Percentiles rank a stretch among this genome's conserved stretches.
phyloP scores from a whole-genome alignment of 2,329 filamentous ascomycete species.

The Colletotrichum destructivum region DNA sequence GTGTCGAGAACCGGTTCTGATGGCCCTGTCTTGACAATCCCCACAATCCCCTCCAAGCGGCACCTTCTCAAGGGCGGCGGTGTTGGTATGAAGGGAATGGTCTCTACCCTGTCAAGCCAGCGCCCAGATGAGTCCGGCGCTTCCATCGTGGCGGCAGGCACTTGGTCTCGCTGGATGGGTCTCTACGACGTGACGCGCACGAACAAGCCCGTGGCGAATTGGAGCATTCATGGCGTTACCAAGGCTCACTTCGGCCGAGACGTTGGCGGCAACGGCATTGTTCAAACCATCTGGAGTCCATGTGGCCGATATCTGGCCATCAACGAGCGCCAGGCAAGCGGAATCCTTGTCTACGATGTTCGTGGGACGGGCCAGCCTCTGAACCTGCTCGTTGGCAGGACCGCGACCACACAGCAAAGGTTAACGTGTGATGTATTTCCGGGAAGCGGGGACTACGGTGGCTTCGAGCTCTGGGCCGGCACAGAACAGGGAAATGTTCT shows the following conservation, averaged over 20 bases:
- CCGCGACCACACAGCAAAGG: constrained; percentile 68
- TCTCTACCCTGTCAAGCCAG: constrained; percentile 69
- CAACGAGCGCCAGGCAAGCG: constrained; percentile 70
- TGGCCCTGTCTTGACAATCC: constrained; percentile 67
- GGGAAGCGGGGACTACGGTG: constrained; percentile 52
- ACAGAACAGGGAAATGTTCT: constrained; percentile 67
- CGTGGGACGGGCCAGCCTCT: constrained; percentile 72
- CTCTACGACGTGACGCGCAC: constrained; percentile 73
- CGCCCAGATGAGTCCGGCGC: constrained; percentile 51
- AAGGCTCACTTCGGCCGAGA: constrained; percentile 52
- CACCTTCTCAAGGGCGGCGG: constrained; percentile 73
- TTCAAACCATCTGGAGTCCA: constrained; percentile 73
- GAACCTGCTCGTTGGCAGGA: constrained; percentile 66
- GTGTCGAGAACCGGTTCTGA: constrained; percentile 65
- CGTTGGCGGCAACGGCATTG: constrained; percentile 74
- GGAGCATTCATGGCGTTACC: constrained; percentile 72
- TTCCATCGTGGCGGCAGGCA: constrained; percentile 71
- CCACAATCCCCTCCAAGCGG: constrained; percentile 73
- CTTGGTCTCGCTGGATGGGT: constrained; percentile 74
- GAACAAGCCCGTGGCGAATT: constrained; percentile 70
- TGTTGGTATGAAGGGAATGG: constrained; percentile 75
- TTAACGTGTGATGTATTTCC: constrained; percentile 70
- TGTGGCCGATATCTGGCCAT: constrained; percentile 76
- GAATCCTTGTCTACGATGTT: constrained; percentile 75
- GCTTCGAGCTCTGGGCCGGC: constrained; percentile 76